Percentiles rank a stretch among this genome's conserved stretches.
These are phyloP conservation scores for Tricholoma furcatifolium DNA, from an alignment of 768 basidiomycete species.

Conservation along the genomic window DNA sequence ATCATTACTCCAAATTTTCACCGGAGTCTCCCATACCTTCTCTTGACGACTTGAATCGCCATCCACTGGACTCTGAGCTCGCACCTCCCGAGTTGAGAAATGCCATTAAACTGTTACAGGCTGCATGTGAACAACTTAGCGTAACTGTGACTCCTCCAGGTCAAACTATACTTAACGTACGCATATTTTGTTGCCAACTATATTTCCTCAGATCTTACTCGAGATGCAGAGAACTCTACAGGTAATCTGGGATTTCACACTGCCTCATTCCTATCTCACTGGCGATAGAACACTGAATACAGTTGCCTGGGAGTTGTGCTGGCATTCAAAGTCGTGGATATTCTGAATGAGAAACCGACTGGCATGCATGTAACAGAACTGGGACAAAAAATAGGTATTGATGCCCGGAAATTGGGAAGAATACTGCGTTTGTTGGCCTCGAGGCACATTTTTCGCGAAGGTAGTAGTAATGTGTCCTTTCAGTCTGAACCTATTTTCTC, in stretches of 20 bases:
- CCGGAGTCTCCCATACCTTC: constrained; percentile 27
- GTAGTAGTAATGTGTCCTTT: constrained; percentile 13
- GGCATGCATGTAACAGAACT: constrained; percentile 36
- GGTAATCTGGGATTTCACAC: no score
- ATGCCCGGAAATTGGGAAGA: constrained; percentile 34
- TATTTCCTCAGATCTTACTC: no score
- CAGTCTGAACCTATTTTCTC: no score
- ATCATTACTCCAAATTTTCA: constrained; percentile 7
- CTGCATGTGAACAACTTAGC: constrained; percentile 33
- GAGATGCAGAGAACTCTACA: no score
- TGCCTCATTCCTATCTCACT: no score
- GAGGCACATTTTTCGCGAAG: constrained; percentile 36
- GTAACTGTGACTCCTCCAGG: constrained; percentile 28
- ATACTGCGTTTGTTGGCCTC: constrained; percentile 38
- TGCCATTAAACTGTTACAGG: constrained; percentile 32
- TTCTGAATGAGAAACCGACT: constrained; percentile 29
- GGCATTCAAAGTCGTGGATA: constrained; percentile 36
- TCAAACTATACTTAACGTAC: constrained; percentile 5
- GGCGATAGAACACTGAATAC: no score
- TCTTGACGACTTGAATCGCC: constrained; percentile 30
- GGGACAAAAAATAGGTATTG: constrained; percentile 24
- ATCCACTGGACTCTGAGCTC: constrained; percentile 32
- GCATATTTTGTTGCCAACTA: no score
- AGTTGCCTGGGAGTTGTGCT: constrained; percentile 31
- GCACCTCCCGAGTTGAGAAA: constrained; percentile 23